A percentile compares a stretch with the other conserved stretches of the same genome.
These are phyloP conservation scores for Oryza australiensis DNA, from an alignment of 176 grass and related monocot species.

Conservation along the genomic window DNA sequence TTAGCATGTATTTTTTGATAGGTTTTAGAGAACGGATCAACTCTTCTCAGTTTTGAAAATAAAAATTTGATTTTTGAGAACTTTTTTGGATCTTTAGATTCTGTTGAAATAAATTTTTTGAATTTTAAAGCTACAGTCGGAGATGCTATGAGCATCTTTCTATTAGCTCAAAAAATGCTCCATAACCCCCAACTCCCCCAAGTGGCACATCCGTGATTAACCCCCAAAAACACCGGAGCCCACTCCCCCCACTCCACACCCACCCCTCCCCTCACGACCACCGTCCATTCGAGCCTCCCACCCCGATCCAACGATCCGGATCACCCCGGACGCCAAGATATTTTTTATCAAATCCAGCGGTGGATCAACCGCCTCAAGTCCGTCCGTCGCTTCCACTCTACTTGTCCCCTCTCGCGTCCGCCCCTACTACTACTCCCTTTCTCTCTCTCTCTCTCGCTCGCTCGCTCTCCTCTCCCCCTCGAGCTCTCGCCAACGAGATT, in stretches of 20 bases:
- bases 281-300: not conserved
- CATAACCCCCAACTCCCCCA: not conserved
- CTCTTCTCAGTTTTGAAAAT: no score
- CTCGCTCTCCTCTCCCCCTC: no score
- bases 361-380: not conserved
- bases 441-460: not conserved
- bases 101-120: no score
- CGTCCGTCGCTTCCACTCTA: not conserved
- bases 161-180: not conserved
- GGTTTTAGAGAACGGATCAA: no score
- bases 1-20: no score
- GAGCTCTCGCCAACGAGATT: not conserved
- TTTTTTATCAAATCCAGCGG: not conserved
- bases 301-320: not conserved
- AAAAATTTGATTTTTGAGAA: no score
- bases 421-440: not conserved
- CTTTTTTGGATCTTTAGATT: no score
- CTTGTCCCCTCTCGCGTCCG: constrained; percentile 22
- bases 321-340: not conserved
- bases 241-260: not conserved
- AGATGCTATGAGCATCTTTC: not conserved
- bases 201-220: not conserved
- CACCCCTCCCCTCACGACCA: not conserved
- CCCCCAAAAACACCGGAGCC: not conserved
- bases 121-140: no score